These are phyloP conservation scores for Brassica nigra DNA, from an alignment of 345 rosid species.

Conservation along the genomic window DNA sequence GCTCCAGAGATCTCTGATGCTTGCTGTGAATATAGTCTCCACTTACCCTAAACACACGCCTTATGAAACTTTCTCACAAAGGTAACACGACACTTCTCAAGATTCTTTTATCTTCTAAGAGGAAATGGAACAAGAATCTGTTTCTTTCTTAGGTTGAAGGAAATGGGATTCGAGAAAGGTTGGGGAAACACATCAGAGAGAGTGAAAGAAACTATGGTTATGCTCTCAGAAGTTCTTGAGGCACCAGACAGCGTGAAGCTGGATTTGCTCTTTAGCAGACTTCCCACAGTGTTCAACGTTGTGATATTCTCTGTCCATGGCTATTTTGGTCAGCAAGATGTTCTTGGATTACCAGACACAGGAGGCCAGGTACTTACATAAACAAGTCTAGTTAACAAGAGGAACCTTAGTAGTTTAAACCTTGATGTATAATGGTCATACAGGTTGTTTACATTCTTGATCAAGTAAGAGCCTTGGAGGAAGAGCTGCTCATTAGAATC, in stretches of 20 bases:
- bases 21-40: slow-evolving; percentile 53
- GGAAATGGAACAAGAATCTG: neutral
- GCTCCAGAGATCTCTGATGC: slow-evolving; percentile 63
- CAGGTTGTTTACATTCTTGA: slow-evolving; percentile 97
- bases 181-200: slow-evolving; percentile 81
- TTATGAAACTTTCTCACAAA: slow-evolving; percentile 60
- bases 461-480: slow-evolving; percentile 94
- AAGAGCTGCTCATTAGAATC: slow-evolving; percentile 67
- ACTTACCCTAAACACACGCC: slow-evolving; percentile 58
- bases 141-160: slow-evolving; percentile 61
- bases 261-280: slow-evolving; percentile 61
- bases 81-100: slow-evolving; percentile 40
- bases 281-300: slow-evolving; percentile 76
- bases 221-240: slow-evolving; percentile 81
- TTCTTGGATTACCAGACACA: slow-evolving; percentile 93
- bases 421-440: slow-evolving; percentile 10
- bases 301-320: slow-evolving; percentile 95
- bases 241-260: slow-evolving; percentile 81
- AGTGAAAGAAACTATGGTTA: slow-evolving; percentile 68
- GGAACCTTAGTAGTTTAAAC: neutral
- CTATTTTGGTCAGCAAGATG: slow-evolving; percentile 85
- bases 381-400: slow-evolving; percentile 2
- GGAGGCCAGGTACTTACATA: slow-evolving; percentile 76
- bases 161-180: slow-evolving; percentile 92
- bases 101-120: neutral